Evolutionary conservation across 2,329 filamentous ascomycete species (phyloP).

Genomic region (Xylariaceae sp.): DNA sequence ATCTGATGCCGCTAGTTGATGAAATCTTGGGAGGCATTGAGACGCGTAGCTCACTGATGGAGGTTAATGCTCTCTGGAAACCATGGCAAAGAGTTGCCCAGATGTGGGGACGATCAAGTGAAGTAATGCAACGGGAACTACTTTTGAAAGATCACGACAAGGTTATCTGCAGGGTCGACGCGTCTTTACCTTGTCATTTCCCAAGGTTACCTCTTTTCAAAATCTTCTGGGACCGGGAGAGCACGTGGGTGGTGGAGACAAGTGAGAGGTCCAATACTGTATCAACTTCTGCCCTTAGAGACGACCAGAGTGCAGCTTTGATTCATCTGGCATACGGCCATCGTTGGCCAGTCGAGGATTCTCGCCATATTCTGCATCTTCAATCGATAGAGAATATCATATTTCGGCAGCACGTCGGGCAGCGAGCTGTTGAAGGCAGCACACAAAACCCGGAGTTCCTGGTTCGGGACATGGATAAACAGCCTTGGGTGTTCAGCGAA

Average conservation of each 20-base stretch:
- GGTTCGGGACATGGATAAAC: slow-evolving; percentile 46
- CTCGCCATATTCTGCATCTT: slow-evolving; percentile 53
- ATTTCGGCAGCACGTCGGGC: slow-evolving; percentile 31
- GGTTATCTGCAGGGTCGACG: slow-evolving; percentile 46
- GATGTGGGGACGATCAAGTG: slow-evolving; percentile 48
- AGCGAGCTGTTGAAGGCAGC: slow-evolving; percentile 21
- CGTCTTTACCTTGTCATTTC: slow-evolving; percentile 52
- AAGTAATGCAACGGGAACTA: slow-evolving; percentile 40
- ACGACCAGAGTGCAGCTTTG: slow-evolving; percentile 54
- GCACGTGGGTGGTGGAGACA: slow-evolving; percentile 47
- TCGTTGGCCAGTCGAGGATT: slow-evolving; percentile 49
- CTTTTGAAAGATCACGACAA: slow-evolving; percentile 44
- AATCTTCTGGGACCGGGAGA: slow-evolving; percentile 47
- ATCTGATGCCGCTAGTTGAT: slow-evolving; percentile 70
- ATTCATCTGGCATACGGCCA: slow-evolving; percentile 56
- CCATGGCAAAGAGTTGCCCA: slow-evolving; percentile 55
- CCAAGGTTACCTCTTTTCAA: slow-evolving; percentile 44
- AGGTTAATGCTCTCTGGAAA: slow-evolving; percentile 47
- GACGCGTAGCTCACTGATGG: slow-evolving; percentile 43
- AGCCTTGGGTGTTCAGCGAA: slow-evolving; percentile 50
- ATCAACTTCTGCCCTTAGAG: slow-evolving; percentile 8
- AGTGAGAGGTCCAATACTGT: slow-evolving; percentile 23
- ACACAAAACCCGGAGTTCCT: slow-evolving; percentile 43
- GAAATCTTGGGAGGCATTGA: slow-evolving; percentile 48
- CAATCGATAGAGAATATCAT: slow-evolving; percentile 31